These are phyloP conservation scores for Komagataella pastoris DNA, from an alignment of 805 yeast genomes.

Conservation along the genomic window DNA sequence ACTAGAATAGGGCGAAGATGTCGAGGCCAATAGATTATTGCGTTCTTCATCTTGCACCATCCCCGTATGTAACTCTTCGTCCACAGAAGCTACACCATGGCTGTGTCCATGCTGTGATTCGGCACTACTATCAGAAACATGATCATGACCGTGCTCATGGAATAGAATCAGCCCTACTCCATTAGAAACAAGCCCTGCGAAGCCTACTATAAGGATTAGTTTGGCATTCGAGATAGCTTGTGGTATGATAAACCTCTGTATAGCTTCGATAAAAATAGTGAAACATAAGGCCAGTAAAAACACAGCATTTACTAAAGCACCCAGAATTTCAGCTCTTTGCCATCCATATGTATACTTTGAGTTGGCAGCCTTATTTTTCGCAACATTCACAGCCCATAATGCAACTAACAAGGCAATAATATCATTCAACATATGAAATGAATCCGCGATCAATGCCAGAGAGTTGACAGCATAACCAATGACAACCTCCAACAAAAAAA, in stretches of 20 bases:
- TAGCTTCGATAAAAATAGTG: conserved; percentile 83
- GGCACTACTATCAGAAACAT: conserved; percentile 11
- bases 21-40: neutral
- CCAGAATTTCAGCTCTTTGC: conserved; percentile 95
- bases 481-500: conserved; percentile 75
- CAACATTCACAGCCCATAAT: conserved; percentile 90
- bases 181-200: conserved; percentile 73
- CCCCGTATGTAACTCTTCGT: conserved; percentile 3
- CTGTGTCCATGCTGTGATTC: conserved; percentile 21
- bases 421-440: conserved; percentile 96
- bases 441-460: conserved; percentile 87
- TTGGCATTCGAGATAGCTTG: conserved; percentile 72
- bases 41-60: neutral
- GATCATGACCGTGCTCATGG: conserved; percentile 75
- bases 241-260: conserved; percentile 78
- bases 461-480: conserved; percentile 90
- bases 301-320: conserved; percentile 90
- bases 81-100: conserved; percentile 13
- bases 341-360: conserved; percentile 92
- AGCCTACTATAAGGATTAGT: conserved; percentile 70
- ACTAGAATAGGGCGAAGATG: neutral
- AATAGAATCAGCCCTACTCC: conserved; percentile 73
- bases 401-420: conserved; percentile 83
- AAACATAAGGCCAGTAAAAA: conserved; percentile 86
- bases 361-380: conserved; percentile 70